Base-by-base conservation (phyloP, 164 flowering plant genomes). In the Kalanchoe fedtschenkoi region DNA sequence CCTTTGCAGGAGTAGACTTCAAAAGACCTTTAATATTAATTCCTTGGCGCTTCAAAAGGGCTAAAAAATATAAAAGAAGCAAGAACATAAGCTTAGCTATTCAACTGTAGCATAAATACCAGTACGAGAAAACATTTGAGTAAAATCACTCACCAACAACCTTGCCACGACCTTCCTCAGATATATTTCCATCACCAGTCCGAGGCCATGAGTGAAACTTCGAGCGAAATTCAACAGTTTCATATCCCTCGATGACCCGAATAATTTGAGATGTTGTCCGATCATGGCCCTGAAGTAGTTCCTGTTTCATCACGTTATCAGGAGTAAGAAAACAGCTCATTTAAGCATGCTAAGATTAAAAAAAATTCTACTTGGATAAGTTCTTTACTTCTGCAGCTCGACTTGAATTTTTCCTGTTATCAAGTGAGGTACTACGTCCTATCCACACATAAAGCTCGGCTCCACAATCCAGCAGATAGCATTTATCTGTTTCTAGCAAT, bases 91-190 rank as follows among this genome's bases (percentile, higher is more conserved):
- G 37, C 19, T 42, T 24, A 60, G 32, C 4, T 19, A 54, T 28
- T 19, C 0, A 66, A 46, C 15, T 3, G 21, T 22, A 33, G 26
- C 17, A 37, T 4, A 65, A 24, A 43, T 24, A 7, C 15, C 19
- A 8, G 11, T 58, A 57, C 4, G 56, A 22, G 9, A 46, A 33
- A 43, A 63, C 57, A 32, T 44, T 33, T 71, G 22, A 55, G 6
- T 62, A 41, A 3, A 39, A 42, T 62, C 17, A 76, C 89, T 74
- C 32, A 95, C 99, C 97, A 69, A 96, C 99, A 71, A 95, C 97
- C 76, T 87, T 91, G 75, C 99, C 93, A 77, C 97, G 80, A 60
- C 97, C 96, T 79, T 95, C 96, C 77, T 91, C 97, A 39, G 97
- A 76, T 8, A 84, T 91, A 61, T 86, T 61, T 28, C 82, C 96